Base-by-base conservation (phyloP, 1,139 yeast genomes). In the Chernovozyma aurita region DNA sequence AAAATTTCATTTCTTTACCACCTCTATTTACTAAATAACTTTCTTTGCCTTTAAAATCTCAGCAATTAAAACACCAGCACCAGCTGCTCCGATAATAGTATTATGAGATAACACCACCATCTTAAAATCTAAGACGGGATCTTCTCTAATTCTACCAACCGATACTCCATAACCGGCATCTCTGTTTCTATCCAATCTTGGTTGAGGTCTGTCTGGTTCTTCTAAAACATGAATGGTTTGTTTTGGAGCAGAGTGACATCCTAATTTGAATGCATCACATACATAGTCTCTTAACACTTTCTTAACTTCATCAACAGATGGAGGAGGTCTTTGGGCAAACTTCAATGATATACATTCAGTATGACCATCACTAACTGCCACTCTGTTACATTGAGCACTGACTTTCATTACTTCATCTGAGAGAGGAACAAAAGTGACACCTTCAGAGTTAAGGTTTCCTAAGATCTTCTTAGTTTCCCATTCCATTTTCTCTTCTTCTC, bases 11-110 rank as follows among this genome's bases (percentile, higher is more conserved):
- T n/a, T n/a, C n/a, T n/a, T n/a, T n/a, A n/a, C n/a, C n/a, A n/a
- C n/a, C n/a, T 12, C 12, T 7, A 11, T 24, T 13, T 8, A 24
- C 18, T 73, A 88, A 48, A 90, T 76, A 52, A 87, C 66, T 41
- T 78, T 73, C 69, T 84, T 87, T 38, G 92, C 92, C 44, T 76
- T 65, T 52, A 92, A 74, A 42, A 87, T 73, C 66, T 92, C 99
- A 34, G 95, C 98, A 61, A 94, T 92, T 61, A 92, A 78, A 43
- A 92, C 74, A 61, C 98, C 98, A n/a, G 97, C 85, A 55, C 99
- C 99, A 22, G 99, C 99, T 52, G 98, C 99, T 55, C 99, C 99
- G 49, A 92, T 85, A 51, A 92, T 78, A 40, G 99, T 92, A 72
- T 92, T 92, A 65, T 92, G 99, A 18, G 97, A 88, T 48, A 92